These are phyloP conservation scores for Pseudopyrenochaeta lycopersici DNA, from an alignment of 2,329 filamentous ascomycete species.

Conservation along the genomic window DNA sequence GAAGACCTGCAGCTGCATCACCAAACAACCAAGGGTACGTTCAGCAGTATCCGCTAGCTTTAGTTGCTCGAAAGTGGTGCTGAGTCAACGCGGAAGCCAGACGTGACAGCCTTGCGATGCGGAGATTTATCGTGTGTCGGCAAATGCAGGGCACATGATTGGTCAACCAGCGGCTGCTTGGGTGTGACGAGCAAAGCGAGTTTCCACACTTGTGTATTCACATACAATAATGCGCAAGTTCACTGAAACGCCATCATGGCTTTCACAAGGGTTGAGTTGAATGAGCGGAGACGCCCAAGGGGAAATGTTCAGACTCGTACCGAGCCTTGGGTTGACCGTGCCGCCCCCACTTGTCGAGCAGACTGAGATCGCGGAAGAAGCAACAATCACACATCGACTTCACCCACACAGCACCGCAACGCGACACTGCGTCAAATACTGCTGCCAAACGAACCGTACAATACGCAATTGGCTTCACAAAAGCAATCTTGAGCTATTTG, in stretches of 20 bases:
- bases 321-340: too few species aligned
- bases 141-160: neutral
- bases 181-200: too few species aligned
- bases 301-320: too few species aligned
- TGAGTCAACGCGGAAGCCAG: neutral
- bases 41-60: neutral
- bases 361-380: too few species aligned
- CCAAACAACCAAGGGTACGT: neutral
- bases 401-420: too few species aligned
- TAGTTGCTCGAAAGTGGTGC: neutral
- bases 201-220: neutral
- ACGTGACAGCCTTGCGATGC: neutral
- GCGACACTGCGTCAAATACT: neutral
- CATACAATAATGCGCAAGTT: neutral
- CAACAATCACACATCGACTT: too few species aligned
- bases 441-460: neutral
- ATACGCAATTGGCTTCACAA: neutral
- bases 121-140: neutral
- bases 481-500: neutral
- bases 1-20: neutral
- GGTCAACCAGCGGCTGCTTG: neutral
- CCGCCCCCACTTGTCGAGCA: too few species aligned
- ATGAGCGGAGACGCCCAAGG: too few species aligned
- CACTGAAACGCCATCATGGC: too few species aligned
- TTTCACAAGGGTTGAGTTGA: too few species aligned